Conservation (phyloP, 371 early-diverging fungal species). For the Cokeromyces recurvatus region DNA sequence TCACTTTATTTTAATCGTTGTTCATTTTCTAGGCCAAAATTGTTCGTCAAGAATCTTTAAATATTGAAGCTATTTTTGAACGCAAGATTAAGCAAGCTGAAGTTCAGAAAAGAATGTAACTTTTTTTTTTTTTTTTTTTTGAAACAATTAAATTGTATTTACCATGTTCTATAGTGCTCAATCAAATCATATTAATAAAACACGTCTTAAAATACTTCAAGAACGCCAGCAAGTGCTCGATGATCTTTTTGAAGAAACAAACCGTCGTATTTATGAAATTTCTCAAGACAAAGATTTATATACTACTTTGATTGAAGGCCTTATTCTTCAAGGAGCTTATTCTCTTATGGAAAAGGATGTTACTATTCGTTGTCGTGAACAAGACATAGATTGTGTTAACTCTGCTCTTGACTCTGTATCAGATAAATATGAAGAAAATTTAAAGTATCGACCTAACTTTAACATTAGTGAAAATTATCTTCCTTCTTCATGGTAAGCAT, state of each 20-base stretch:
- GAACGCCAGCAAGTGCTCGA: slow-evolving; percentile 85
- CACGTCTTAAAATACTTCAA: slow-evolving; percentile 84
- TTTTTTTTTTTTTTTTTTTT: not conserved
- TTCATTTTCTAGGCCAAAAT: slow-evolving; percentile 70
- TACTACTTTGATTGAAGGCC: slow-evolving; percentile 55
- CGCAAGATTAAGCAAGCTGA: slow-evolving; percentile 91
- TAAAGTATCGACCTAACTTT: slow-evolving; percentile 43
- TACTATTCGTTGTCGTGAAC: slow-evolving; percentile 65
- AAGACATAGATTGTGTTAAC: slow-evolving; percentile 65
- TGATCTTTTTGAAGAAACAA: slow-evolving; percentile 67
- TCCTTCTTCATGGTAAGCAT: slow-evolving; percentile 36
- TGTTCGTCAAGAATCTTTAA: slow-evolving; percentile 86
- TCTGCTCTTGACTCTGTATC: slow-evolving; percentile 54
- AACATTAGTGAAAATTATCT: slow-evolving; percentile 57
- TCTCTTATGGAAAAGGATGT: slow-evolving; percentile 81
- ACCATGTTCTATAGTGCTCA: slow-evolving; percentile 63
- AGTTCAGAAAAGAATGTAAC: slow-evolving; percentile 83
- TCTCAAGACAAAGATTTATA: slow-evolving; percentile 57
- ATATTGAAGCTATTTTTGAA: slow-evolving; percentile 85
- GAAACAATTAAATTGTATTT: slow-evolving; percentile 1
- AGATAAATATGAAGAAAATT: slow-evolving; percentile 56
- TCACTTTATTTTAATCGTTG: too few relatives aligned
- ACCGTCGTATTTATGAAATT: slow-evolving; percentile 47
- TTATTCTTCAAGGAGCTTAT: slow-evolving; percentile 80
- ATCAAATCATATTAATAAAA: slow-evolving; percentile 94